These are phyloP conservation scores for Rhodotorula kratochvilovae DNA, from an alignment of 768 basidiomycete genomes.

Conservation along the genomic window DNA sequence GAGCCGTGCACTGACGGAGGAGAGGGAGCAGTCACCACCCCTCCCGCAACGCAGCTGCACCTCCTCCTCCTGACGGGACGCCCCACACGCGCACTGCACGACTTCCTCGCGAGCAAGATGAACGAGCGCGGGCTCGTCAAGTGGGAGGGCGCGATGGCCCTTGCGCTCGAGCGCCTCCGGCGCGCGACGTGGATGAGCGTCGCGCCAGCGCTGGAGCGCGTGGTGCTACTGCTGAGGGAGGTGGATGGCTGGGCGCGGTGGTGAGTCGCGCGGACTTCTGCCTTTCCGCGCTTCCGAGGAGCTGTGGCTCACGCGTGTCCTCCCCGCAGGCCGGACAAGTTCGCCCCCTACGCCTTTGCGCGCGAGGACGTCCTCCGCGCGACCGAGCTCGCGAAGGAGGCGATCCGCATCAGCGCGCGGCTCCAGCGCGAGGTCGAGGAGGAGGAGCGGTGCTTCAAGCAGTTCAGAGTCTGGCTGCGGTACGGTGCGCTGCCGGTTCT, in stretches of 20 bases:
- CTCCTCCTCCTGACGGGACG: slow-evolving; percentile 40
- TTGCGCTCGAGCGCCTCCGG: slow-evolving; percentile 31
- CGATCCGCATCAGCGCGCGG: slow-evolving; percentile 3
- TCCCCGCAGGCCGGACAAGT: slow-evolving; percentile 22
- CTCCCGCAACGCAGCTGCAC: slow-evolving; percentile 23
- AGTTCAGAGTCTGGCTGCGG: slow-evolving; percentile 41
- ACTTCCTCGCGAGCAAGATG: slow-evolving; percentile 41
- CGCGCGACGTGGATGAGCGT: slow-evolving; percentile 35
- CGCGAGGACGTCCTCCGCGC: slow-evolving; percentile 2
- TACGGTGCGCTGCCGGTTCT: slow-evolving; percentile 33
- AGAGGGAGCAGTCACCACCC: slow-evolving; percentile 14
- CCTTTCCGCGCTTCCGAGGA: background rate
- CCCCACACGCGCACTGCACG: slow-evolving; percentile 26
- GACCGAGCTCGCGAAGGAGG: slow-evolving; percentile 15
- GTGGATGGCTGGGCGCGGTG: slow-evolving; percentile 38
- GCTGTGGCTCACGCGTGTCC: background rate
- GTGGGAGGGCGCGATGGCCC: slow-evolving; percentile 41
- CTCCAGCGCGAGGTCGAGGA: slow-evolving; percentile 38
- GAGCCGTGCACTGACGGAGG: background rate
- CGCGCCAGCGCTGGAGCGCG: slow-evolving; percentile 38
- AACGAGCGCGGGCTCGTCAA: slow-evolving; percentile 40
- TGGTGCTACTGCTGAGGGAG: slow-evolving; percentile 38
- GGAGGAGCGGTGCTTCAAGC: slow-evolving; percentile 40
- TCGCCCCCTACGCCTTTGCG: slow-evolving; percentile 3
- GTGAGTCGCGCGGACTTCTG: slow-evolving; percentile 6